These are phyloP conservation scores for Geranomyces variabilis DNA, from an alignment of 192 early-diverging fungal species.

Conservation along the genomic window DNA sequence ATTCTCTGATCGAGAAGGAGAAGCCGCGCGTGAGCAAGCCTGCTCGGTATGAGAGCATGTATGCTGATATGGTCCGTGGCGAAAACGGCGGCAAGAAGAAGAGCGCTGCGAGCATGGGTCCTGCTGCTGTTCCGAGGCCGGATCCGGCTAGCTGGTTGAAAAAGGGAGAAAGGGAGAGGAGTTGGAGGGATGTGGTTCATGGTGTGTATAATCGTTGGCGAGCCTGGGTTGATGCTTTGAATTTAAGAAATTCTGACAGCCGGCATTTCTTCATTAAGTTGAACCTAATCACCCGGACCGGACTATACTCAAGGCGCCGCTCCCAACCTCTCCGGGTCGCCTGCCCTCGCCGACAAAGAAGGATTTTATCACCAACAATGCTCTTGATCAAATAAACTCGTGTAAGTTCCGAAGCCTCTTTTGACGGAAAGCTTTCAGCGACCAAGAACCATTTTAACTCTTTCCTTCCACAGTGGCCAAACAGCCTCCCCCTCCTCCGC, in stretches of 20 bases:
- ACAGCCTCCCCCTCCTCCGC: conserved; percentile 29
- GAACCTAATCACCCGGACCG: conserved; percentile 40
- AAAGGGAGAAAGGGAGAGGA: conserved; percentile 52
- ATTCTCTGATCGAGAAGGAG: conserved; percentile 52
- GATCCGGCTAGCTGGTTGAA: conserved; percentile 47
- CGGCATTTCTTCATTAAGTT: background rate
- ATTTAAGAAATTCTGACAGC: background rate
- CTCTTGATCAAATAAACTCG: conserved; percentile 61
- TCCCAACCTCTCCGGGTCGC: conserved; percentile 44
- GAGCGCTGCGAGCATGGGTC: conserved; percentile 57
- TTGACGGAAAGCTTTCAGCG: background rate
- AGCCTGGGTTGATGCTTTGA: too few species aligned
- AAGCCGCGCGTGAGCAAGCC: conserved; percentile 42
- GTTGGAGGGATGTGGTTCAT: background rate
- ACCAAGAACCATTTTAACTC: background rate
- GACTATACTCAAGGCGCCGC: conserved; percentile 50
- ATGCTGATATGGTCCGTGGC: conserved; percentile 46
- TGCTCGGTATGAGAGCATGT: conserved; percentile 47
- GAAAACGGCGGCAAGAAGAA: conserved; percentile 49
- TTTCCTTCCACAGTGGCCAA: conserved; percentile 43
- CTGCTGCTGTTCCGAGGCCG: conserved; percentile 41
- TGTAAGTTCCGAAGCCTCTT: conserved; percentile 31
- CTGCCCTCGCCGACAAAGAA: conserved; percentile 42
- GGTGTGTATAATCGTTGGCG: background rate
- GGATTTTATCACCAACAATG: conserved; percentile 59